Conservation (phyloP, 495 filamentous ascomycete species). For the Penicillium goetzii region DNA sequence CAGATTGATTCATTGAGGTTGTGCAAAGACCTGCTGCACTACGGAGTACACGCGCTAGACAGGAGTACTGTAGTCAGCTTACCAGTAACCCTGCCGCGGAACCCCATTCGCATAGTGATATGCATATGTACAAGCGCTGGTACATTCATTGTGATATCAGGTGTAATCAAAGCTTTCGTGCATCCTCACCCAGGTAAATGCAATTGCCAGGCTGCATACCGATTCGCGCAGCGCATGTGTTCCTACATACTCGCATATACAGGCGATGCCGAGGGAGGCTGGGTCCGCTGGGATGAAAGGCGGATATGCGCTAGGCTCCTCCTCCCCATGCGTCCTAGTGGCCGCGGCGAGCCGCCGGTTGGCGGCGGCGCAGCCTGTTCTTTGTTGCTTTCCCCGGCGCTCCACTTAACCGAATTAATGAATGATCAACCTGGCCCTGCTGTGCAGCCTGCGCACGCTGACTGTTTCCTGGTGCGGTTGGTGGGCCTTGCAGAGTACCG, state of each 20-base stretch:
- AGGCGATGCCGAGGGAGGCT: slow-evolving; percentile 1
- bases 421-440: slow-evolving; percentile 1
- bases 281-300: not conserved
- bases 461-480: not conserved
- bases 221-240: slow-evolving; percentile 21
- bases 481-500: slow-evolving; percentile 4
- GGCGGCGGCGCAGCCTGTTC: not conserved
- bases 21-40: not conserved
- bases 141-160: not conserved
- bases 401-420: not conserved
- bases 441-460: slow-evolving; percentile 7
- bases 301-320: not conserved
- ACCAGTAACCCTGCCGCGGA: not conserved
- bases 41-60: not conserved
- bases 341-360: not conserved
- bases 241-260: slow-evolving; percentile 15
- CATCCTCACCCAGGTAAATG: not conserved
- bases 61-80: not conserved
- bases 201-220: not conserved
- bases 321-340: not conserved
- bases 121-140: not conserved
- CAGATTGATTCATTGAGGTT: not conserved
- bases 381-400: not conserved
- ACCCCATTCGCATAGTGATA: not conserved
- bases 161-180: slow-evolving; percentile 9